Evolutionary conservation across 2,329 filamentous ascomycete species (phyloP), one percentile per base, ranked within the genome.

Genomic region (Penicillium sp.): DNA sequence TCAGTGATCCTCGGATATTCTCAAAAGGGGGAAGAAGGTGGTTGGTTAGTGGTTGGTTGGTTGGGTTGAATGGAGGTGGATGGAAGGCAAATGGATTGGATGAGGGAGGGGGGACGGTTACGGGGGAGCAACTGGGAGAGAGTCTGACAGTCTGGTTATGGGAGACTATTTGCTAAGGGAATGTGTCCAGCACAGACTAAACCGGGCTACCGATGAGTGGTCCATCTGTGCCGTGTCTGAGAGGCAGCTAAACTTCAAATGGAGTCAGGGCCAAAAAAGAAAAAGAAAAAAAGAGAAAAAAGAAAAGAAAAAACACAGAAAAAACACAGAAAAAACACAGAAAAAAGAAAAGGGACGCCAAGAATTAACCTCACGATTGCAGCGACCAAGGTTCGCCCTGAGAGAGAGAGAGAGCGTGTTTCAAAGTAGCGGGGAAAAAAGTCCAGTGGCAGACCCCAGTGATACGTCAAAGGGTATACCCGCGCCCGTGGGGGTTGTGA

Each of bases 391-490:
- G 70, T 75, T 75, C 70, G 67, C 66, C 66, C 65, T 69, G 66
- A 65, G 17, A 50, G 47, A 50, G 60, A 68, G 66, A 65, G 17
- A 50, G 47, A 50, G 60, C 33, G 67, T 71, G 72, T 74, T 74
- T 73, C 73, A 74, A 70, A 66, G 71, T 67, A 70, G 73, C 73
- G 73, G 73, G 73, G 73, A 72, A 70, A 13, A 17, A 63, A 55
- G 30, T 33, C 12, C 30, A 33, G 30, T 64, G 33, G 33, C 33
- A 53, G 70, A 71, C 73, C 69, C 68, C 66, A 72, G 63, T 68
- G 64, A 68, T 71, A 72, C 68, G 70, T 73, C 72, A 73, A 73
- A 72, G 73, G 70, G 68, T 70, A 70, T 70, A 72, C 70, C 72
- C 70, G 69, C 50, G 45, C 26, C 45, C 45, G 51, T 38, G 53